These are phyloP conservation scores for Bocquillonia castaneifolia DNA, from an alignment of 441 rosid species.

Conservation along the genomic window DNA sequence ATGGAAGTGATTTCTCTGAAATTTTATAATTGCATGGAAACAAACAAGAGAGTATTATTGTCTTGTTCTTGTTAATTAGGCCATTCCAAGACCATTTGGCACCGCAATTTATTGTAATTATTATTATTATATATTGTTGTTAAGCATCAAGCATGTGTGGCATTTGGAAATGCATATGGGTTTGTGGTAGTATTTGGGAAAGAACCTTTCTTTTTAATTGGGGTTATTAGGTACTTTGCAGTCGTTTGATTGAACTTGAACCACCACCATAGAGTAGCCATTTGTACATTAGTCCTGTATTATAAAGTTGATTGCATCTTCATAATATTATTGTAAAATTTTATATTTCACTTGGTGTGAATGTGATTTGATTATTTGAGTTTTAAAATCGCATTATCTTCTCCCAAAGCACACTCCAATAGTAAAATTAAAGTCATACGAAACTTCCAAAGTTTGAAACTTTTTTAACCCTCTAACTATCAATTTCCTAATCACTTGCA, in stretches of 20 bases:
- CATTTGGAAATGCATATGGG: slow-evolving; percentile 23
- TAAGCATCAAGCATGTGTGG: slow-evolving; percentile 22
- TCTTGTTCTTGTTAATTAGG: background rate
- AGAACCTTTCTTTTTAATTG: slow-evolving; percentile 10
- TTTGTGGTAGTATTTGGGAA: slow-evolving; percentile 16
- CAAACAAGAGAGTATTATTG: slow-evolving; percentile 14
- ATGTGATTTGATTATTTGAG: background rate
- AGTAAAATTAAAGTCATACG: too few relatives aligned
- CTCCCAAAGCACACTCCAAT: too few relatives aligned
- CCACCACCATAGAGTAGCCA: slow-evolving; percentile 9
- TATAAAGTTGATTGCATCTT: slow-evolving; percentile 4
- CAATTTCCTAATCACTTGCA: too few relatives aligned
- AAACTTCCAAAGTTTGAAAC: too few relatives aligned
- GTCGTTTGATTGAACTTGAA: slow-evolving; percentile 9
- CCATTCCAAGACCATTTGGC: slow-evolving; percentile 10
- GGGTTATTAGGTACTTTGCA: slow-evolving; percentile 17
- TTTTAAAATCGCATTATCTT: too few relatives aligned
- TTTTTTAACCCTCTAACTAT: too few relatives aligned
- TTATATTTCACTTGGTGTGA: background rate
- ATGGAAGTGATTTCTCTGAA: background rate
- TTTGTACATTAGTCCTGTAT: slow-evolving; percentile 26
- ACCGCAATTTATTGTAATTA: slow-evolving; percentile 15
- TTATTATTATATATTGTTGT: slow-evolving; percentile 15
- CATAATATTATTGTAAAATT: background rate
- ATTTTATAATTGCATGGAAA: background rate